Conservation (phyloP, 2,329 filamentous ascomycete species). For the Juglanconis juglandina region DNA sequence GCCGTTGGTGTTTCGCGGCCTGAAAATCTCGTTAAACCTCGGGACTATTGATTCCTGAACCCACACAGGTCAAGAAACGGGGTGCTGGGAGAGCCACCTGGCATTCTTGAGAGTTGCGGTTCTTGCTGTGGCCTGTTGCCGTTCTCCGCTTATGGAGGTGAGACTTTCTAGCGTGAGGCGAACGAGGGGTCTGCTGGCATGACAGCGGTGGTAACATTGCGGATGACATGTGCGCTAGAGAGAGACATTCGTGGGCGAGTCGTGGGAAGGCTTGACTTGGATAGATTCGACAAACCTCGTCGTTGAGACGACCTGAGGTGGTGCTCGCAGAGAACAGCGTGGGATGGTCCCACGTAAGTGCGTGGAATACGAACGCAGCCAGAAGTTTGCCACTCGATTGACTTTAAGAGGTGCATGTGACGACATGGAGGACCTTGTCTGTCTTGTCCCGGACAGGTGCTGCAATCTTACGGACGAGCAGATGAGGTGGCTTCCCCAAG, state of each 20-base stretch:
- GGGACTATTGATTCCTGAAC: neutral
- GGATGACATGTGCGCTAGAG: neutral
- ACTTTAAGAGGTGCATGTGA: conserved; percentile 5
- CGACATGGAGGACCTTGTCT: conserved; percentile 12
- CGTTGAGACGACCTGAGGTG: neutral
- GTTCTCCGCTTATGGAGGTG: neutral
- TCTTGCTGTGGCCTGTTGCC: neutral
- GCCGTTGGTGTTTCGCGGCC: neutral
- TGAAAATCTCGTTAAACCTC: neutral
- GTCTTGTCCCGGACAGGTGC: conserved; percentile 7
- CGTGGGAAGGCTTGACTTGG: neutral
- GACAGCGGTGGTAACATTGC: neutral
- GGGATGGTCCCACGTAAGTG: neutral
- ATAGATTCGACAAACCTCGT: too few species aligned
- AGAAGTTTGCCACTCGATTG: conserved; percentile 3
- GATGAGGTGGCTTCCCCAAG: neutral
- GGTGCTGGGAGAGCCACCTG: too few species aligned
- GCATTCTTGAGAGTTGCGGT: too few species aligned
- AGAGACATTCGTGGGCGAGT: neutral
- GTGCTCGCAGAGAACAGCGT: neutral
- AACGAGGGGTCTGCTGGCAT: neutral
- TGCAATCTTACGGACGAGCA: conserved; percentile 1
- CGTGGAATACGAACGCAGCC: conserved; percentile 8
- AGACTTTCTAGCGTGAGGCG: too few species aligned
- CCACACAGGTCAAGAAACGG: neutral